These are phyloP conservation scores for Labyrinthula sp. DNA, from an alignment of 352 stramenopile species.

Conservation along the genomic window DNA sequence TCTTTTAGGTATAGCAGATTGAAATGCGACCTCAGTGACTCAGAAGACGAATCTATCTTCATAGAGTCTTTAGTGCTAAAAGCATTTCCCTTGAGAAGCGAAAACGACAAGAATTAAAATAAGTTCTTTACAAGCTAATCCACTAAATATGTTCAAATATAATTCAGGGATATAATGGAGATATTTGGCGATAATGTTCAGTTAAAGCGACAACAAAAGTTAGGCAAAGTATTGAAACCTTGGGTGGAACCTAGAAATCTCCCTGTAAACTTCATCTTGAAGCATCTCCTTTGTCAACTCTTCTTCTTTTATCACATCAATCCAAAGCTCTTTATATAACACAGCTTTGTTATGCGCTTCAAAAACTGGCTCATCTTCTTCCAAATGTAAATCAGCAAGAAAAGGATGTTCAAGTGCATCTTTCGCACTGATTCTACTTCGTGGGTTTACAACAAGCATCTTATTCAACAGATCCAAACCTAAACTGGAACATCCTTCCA, in stretches of 20 bases:
- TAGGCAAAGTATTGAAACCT: too few species aligned
- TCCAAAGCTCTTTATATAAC: conserved; percentile 5
- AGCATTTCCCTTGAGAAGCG: too few species aligned
- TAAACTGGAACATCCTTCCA: conserved; percentile 41
- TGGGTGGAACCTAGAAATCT: conserved; percentile 22
- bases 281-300: conserved; percentile 22
- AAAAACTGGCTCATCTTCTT: conserved; percentile 62
- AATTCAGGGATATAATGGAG: too few species aligned
- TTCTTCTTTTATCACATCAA: conserved; percentile 6
- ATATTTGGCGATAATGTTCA: too few species aligned
- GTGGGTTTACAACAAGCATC: conserved; percentile 72
- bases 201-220: too few species aligned
- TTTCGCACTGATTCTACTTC: conserved; percentile 68
- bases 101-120: too few species aligned
- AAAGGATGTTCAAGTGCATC: conserved; percentile 68
- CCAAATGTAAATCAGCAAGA: conserved; percentile 44
- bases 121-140: too few species aligned
- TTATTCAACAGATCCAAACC: conserved; percentile 63
- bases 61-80: too few species aligned
- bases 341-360: conserved; percentile 11
- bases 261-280: conserved; percentile 21
- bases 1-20: too few species aligned
- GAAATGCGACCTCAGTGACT: too few species aligned
- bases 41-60: too few species aligned
- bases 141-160: too few species aligned